Base-by-base conservation (phyloP, 371 early-diverging fungal species). In the Apophysomyces ossiformis region DNA sequence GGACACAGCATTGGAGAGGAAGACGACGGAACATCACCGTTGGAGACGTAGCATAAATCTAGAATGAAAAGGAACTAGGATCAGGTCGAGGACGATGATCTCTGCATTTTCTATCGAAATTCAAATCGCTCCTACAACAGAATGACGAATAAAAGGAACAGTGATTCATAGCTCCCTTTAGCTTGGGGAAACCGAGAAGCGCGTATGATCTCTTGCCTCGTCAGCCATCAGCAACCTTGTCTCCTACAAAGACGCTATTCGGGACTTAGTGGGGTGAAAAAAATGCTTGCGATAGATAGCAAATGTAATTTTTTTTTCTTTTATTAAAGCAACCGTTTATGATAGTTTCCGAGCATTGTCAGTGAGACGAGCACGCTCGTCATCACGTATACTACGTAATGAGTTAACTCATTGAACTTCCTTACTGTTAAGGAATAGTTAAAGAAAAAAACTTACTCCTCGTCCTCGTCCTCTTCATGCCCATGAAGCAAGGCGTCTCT, bases 321-420 rank as follows among this genome's bases (percentile, higher is more conserved):
- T 67, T 13, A 38, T 70, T 43, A 69, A 70, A 67, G 47, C 67
- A 36, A 70, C 63, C 18, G 45, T 36, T 63, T 60, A 62, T 32
- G 60, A 44, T 63, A 61, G 45, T 50, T 74, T 69, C 47, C 74
- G 76, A 39, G 76, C 72, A 68, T 81, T 78, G 37, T 64, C 45
- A 1, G 81, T 81, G n/a, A 81, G 67, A 36, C 65, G 66, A 39
- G 81, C 76, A 35, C 67, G 73, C 57, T 81, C 81, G 36, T 70
- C 72, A 47, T 76, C 77, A 58, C 72, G 74, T 63, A 78, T 37
- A 47, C 81, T 81, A 68, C 16, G 32, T 1, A 63, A 65, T 13
- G 26, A 13, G 67, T 12, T 38, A 21, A 66, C n/a, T 11, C 26
- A n/a, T 11, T 1, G 13, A 45, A 13, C 13, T 50, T n/a, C n/a